Conservation (phyloP, 1,284 basidiomycete species). For the Ceratobasidium sp. region DNA sequence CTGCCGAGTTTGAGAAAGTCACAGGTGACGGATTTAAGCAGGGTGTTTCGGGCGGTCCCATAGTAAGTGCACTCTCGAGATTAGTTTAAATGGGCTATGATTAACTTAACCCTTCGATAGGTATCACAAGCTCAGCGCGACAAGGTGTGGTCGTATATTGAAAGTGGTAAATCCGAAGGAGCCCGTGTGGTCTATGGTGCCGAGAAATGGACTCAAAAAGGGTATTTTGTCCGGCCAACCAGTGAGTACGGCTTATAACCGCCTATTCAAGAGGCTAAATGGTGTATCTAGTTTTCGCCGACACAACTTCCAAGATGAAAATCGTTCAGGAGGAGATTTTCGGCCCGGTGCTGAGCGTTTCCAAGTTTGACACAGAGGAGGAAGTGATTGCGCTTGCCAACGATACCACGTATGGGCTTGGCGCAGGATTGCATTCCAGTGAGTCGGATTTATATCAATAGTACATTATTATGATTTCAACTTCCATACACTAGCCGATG, state of each 20-base stretch:
- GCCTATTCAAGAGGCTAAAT: neutral
- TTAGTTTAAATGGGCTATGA: neutral
- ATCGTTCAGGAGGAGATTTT: constrained; percentile 89
- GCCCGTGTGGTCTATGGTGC: constrained; percentile 87
- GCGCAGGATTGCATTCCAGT: constrained; percentile 91
- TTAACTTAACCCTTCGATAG: constrained; percentile 57
- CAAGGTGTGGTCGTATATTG: constrained; percentile 90
- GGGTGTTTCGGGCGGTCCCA: constrained; percentile 79
- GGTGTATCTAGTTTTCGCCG: constrained; percentile 72
- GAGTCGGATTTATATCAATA: constrained; percentile 51
- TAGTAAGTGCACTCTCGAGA: constrained; percentile 65
- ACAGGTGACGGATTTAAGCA: constrained; percentile 88
- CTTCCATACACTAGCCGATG: constrained; percentile 56
- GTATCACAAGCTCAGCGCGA: constrained; percentile 90
- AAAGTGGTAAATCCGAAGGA: constrained; percentile 86
- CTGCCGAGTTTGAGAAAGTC: constrained; percentile 68
- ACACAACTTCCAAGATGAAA: constrained; percentile 79
- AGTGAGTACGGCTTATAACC: constrained; percentile 62
- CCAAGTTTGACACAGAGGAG: constrained; percentile 61
- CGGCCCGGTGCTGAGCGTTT: constrained; percentile 79
- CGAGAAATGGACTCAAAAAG: constrained; percentile 74
- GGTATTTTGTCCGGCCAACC: constrained; percentile 82
- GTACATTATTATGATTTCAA: neutral
- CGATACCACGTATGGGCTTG: constrained; percentile 87
- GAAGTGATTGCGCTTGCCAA: constrained; percentile 86